Percentiles rank a stretch among this genome's conserved stretches.
phyloP scores from a whole-genome alignment of 331 rosid species.

The Acacia concinna region DNA sequence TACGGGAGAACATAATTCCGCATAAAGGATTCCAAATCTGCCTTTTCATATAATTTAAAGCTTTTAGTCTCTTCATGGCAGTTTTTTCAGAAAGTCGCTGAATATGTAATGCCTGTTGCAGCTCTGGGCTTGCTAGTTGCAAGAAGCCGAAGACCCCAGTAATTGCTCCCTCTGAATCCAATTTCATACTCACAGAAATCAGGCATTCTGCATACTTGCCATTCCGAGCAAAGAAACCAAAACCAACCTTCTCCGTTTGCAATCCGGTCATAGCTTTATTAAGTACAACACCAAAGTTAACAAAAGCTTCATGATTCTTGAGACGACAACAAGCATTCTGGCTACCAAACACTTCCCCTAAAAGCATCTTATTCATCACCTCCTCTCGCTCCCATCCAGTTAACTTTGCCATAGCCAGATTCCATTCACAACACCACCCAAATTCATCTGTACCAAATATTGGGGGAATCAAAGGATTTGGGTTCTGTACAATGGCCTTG shows the following conservation, averaged over 20 bases:
- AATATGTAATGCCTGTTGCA: constrained; percentile 82
- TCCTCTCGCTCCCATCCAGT: constrained; percentile 90
- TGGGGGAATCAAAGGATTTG: constrained; percentile 86
- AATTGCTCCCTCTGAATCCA: constrained; percentile 67
- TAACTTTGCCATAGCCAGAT: constrained; percentile 77
- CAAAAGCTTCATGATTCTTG: constrained; percentile 85
- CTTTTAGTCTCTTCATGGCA: constrained; percentile 71
- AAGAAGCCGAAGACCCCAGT: constrained; percentile 93
- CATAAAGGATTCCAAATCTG: constrained; percentile 61
- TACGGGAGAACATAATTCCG: constrained; percentile 55
- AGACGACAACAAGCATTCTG: constrained; percentile 73
- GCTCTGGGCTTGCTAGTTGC: constrained; percentile 82
- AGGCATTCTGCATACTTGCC: constrained; percentile 82
- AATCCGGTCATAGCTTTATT: constrained; percentile 80
- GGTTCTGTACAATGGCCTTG: constrained; percentile 93
- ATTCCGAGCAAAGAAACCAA: constrained; percentile 57
- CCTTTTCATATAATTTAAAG: constrained; percentile 60
- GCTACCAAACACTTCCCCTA: constrained; percentile 86
- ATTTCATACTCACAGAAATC: constrained; percentile 74
- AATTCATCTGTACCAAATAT: constrained; percentile 91
- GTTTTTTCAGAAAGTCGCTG: constrained; percentile 81
- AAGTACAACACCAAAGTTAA: constrained; percentile 73
- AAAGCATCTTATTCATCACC: constrained; percentile 83
- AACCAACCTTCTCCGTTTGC: constrained; percentile 70
- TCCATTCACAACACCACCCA: constrained; percentile 99